These are phyloP conservation scores for Hygrophoropsis aurantiaca DNA, from an alignment of 768 basidiomycete genomes.

Conservation along the genomic window DNA sequence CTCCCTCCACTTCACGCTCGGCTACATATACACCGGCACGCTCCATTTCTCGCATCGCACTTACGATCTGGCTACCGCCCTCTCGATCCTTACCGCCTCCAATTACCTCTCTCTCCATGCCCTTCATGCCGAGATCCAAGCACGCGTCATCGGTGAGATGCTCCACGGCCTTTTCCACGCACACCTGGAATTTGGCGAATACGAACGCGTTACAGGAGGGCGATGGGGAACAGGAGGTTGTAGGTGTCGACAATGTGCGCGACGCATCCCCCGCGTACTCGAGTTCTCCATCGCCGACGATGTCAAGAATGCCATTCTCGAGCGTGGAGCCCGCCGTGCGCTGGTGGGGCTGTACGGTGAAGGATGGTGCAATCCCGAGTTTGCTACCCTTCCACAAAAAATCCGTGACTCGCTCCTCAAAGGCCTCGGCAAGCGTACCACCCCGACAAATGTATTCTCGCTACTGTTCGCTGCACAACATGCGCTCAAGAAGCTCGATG, in stretches of 20 bases:
- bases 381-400: constrained; percentile 67
- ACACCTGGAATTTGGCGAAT: constrained; percentile 75
- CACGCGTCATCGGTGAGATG: constrained; percentile 84
- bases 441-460: constrained; percentile 63
- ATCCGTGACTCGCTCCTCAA: constrained; percentile 69
- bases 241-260: constrained; percentile 79
- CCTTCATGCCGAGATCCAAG: constrained; percentile 78
- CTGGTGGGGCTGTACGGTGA: constrained; percentile 85
- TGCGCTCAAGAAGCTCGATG: constrained; percentile 53
- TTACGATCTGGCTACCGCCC: constrained; percentile 90
- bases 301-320: constrained; percentile 70
- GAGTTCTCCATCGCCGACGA: constrained; percentile 79
- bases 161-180: constrained; percentile 88
- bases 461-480: constrained; percentile 67
- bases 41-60: constrained; percentile 90
- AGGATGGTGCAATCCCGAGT: constrained; percentile 84
- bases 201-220: constrained; percentile 70
- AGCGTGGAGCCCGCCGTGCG: constrained; percentile 69
- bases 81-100: constrained; percentile 84
- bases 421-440: constrained; percentile 69
- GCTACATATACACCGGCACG: constrained; percentile 94
- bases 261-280: constrained; percentile 78
- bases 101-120: constrained; percentile 73
- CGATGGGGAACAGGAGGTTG: constrained; percentile 86
- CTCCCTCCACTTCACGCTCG: constrained; percentile 89